phyloP scores from a whole-genome alignment of 768 basidiomycete species.

The Phaeotremella skinneri region DNA sequence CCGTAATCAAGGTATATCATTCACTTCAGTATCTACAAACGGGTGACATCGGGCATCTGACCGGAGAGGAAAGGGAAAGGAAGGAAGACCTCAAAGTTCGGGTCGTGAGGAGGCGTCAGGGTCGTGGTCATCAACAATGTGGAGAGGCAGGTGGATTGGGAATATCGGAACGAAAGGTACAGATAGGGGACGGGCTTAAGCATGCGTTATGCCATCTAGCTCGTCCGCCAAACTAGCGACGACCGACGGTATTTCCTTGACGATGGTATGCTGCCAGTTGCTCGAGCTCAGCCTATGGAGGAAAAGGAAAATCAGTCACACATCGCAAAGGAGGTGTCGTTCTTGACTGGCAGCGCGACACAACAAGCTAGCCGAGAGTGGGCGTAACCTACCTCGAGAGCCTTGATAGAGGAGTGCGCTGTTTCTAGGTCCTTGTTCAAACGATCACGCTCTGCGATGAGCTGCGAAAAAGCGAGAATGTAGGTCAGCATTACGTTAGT shows the following conservation, averaged over 20 bases:
- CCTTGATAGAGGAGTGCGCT: constrained; percentile 57
- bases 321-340: no score
- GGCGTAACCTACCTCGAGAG: constrained; percentile 42
- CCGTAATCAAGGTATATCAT: neutral
- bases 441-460: constrained; percentile 96
- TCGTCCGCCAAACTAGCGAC: constrained; percentile 29
- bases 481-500: no score
- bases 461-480: constrained; percentile 55
- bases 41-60: neutral
- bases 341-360: neutral
- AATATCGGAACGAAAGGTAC: no score
- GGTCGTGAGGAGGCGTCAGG: no score
- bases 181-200: no score
- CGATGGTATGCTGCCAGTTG: constrained; percentile 48
- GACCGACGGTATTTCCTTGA: constrained; percentile 42
- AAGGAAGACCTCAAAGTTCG: neutral
- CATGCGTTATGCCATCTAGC: no score
- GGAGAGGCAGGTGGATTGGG: no score
- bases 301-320: no score
- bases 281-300: constrained; percentile 48
- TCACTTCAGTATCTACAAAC: neutral
- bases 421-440: constrained; percentile 98
- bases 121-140: no score
- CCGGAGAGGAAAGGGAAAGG: neutral
- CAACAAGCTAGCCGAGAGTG: neutral